Evolutionary conservation across 345 rosid genomes (phyloP).

Genomic region (Gossypium turneri): DNA sequence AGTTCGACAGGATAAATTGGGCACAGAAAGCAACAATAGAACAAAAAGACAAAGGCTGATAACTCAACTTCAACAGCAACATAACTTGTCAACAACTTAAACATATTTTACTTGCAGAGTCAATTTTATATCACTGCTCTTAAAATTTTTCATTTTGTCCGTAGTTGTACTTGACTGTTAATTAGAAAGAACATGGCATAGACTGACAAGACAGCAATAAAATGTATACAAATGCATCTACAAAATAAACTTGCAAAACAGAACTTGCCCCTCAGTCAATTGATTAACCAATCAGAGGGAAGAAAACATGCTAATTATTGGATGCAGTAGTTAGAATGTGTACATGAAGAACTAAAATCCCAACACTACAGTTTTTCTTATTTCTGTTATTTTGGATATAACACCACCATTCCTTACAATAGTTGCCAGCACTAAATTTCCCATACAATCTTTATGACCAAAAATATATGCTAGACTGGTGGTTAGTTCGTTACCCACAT

Average conservation of each 20-base stretch:
- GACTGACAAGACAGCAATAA: not conserved
- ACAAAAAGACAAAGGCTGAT: not conserved
- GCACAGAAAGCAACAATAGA: not conserved
- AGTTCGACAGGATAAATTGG: not conserved
- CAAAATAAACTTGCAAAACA: no score
- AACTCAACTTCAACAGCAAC: not conserved
- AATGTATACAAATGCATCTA: no score
- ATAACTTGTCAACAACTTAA: not conserved
- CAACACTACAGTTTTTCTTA: not conserved
- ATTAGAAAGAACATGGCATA: not conserved
- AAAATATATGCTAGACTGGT: not conserved
- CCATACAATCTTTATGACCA: not conserved
- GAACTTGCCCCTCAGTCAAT: not conserved
- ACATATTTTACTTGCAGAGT: not conserved
- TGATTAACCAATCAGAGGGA: not conserved
- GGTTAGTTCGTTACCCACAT: not conserved
- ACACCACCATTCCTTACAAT: not conserved
- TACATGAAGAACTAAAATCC: not conserved
- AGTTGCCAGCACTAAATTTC: not conserved
- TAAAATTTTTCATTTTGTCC: not conserved
- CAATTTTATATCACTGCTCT: not conserved
- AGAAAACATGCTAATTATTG: not conserved
- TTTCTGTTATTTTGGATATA: not conserved
- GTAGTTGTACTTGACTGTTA: not conserved
- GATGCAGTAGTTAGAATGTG: not conserved